Conservation (phyloP, 1,284 basidiomycete genomes). For the Meripilus lineatus region DNA sequence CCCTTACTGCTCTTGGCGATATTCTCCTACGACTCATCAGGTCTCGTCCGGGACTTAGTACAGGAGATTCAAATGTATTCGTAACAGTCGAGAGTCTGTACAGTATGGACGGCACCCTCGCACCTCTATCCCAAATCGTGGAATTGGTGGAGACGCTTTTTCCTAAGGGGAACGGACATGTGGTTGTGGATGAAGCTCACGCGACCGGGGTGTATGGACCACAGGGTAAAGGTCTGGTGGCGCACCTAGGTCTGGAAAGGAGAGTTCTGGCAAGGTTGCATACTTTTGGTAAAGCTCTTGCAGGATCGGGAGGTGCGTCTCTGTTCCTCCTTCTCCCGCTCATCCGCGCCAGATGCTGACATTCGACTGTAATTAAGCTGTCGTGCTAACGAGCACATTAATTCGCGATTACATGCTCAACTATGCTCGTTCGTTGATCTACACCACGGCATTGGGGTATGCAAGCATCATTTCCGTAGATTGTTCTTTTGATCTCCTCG, state of each 20-base stretch:
- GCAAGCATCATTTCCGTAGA: slow-evolving; percentile 72
- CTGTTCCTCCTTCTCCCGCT: background rate
- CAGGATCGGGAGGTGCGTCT: slow-evolving; percentile 73
- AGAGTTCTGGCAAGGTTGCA: slow-evolving; percentile 60
- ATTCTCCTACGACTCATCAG: slow-evolving; percentile 38
- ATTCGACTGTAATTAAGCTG: slow-evolving; percentile 45
- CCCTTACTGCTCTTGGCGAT: slow-evolving; percentile 42
- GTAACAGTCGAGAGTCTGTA: slow-evolving; percentile 89
- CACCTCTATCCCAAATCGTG: slow-evolving; percentile 68
- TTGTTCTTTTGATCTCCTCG: slow-evolving; percentile 76
- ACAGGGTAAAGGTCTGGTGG: slow-evolving; percentile 70
- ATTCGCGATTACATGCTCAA: slow-evolving; percentile 86
- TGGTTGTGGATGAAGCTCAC: slow-evolving; percentile 90
- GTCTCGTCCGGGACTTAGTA: slow-evolving; percentile 31
- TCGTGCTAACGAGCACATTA: slow-evolving; percentile 68
- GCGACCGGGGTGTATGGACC: slow-evolving; percentile 80
- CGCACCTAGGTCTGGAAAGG: slow-evolving; percentile 56
- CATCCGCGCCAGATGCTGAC: background rate
- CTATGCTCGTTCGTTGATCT: slow-evolving; percentile 89
- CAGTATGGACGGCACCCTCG: slow-evolving; percentile 93
- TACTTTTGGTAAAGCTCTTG: slow-evolving; percentile 69
- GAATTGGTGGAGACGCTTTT: slow-evolving; percentile 54
- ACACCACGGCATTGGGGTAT: slow-evolving; percentile 79
- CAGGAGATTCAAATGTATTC: slow-evolving; percentile 49
- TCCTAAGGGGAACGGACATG: slow-evolving; percentile 56